phyloP scores from a whole-genome alignment of 768 basidiomycete genomes.

The Mycena capillaripes region DNA sequence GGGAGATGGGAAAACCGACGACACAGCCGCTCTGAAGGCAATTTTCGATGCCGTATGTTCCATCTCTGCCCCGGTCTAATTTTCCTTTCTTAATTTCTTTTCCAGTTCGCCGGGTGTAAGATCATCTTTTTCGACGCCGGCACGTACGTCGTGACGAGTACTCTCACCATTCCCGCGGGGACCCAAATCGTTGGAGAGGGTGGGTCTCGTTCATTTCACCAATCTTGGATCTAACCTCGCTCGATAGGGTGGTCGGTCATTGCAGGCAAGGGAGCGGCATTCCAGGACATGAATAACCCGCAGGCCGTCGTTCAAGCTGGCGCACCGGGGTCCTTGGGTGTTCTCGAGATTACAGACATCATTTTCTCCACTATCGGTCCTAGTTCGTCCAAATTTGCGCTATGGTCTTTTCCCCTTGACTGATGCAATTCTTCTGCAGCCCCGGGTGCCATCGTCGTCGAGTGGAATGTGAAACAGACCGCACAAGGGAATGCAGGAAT shows the following conservation, averaged over 20 bases:
- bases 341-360: conserved; percentile 74
- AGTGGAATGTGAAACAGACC: conserved; percentile 75
- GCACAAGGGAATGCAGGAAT: conserved; percentile 68
- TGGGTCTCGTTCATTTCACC: too few relatives aligned
- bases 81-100: background rate
- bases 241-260: conserved; percentile 75
- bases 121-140: conserved; percentile 88
- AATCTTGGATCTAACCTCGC: too few relatives aligned
- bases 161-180: conserved; percentile 69
- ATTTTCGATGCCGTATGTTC: conserved; percentile 68
- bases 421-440: conserved; percentile 42
- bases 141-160: conserved; percentile 66
- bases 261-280: conserved; percentile 60
- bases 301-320: conserved; percentile 64
- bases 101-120: conserved; percentile 77
- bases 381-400: background rate
- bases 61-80: background rate
- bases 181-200: conserved; percentile 72
- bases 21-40: conserved; percentile 76
- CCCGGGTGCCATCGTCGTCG: conserved; percentile 69
- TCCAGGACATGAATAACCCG: conserved; percentile 60
- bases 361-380: conserved; percentile 71
- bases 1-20: conserved; percentile 83
- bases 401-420: background rate
- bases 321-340: conserved; percentile 58